A percentile compares a stretch with the other conserved stretches of the same genome.
Conservation (phyloP, 306 rosid species). For the Ziziphus jujuba region DNA sequence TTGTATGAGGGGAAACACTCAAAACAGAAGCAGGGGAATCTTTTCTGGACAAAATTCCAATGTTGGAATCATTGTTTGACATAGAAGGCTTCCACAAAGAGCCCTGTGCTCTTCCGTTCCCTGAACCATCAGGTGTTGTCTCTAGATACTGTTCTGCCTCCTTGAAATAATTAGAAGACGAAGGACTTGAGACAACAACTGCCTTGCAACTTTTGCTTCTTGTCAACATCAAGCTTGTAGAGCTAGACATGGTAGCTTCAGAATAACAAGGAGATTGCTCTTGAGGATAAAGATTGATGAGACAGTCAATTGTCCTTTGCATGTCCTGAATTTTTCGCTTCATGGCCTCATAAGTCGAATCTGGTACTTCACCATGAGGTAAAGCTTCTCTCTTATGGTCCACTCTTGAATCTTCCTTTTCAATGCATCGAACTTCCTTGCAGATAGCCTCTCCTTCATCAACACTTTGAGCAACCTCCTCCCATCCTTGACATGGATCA, state of each 20-base stretch:
- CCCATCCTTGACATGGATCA: constrained; percentile 60
- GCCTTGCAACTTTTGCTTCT: constrained; percentile 59
- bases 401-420: constrained; percentile 35
- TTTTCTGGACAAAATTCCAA: constrained; percentile 33
- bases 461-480: constrained; percentile 39
- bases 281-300: constrained; percentile 36
- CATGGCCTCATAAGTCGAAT: constrained; percentile 32
- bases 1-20: constrained; percentile 25
- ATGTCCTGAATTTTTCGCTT: constrained; percentile 38
- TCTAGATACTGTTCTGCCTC: constrained; percentile 36
- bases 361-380: constrained; percentile 34
- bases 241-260: constrained; percentile 22
- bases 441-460: constrained; percentile 37
- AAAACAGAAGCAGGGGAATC: constrained; percentile 24
- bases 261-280: constrained; percentile 42
- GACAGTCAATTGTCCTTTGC: constrained; percentile 44
- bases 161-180: constrained; percentile 29
- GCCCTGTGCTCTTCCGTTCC: constrained; percentile 20
- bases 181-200: constrained; percentile 26
- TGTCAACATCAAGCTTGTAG: constrained; percentile 25
- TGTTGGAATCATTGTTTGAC: constrained; percentile 28
- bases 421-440: constrained; percentile 58
- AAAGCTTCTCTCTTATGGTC: constrained; percentile 21
- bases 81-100: constrained; percentile 22
- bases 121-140: constrained; percentile 17